Conservation (phyloP, 768 basidiomycete genomes). For the Suillus paluster region DNA sequence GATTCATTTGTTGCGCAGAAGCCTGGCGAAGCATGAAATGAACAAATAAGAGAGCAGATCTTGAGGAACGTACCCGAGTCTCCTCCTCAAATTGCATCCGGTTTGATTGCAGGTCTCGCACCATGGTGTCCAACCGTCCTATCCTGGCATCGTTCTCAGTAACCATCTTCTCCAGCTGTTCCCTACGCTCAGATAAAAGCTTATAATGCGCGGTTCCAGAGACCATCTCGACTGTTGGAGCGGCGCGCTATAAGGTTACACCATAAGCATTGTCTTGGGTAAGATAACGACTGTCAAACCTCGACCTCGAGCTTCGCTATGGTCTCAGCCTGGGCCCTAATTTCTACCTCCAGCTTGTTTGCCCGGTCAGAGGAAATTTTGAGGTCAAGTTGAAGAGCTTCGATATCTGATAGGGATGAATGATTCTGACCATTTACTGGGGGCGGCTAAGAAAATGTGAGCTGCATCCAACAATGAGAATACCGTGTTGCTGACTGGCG, state of each 20-base stretch:
- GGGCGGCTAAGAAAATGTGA: slow-evolving; percentile 50
- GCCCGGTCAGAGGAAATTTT: slow-evolving; percentile 47
- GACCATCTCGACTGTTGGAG: slow-evolving; percentile 50
- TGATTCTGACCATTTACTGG: slow-evolving; percentile 46
- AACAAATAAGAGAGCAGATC: slow-evolving; percentile 16
- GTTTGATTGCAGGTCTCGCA: slow-evolving; percentile 41
- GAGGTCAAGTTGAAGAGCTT: slow-evolving; percentile 38
- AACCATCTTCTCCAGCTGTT: slow-evolving; percentile 47
- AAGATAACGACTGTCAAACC: slow-evolving; percentile 36
- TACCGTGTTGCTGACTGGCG: slow-evolving; percentile 67
- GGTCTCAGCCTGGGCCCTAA: slow-evolving; percentile 48
- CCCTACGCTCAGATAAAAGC: slow-evolving; percentile 56
- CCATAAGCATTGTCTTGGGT: slow-evolving; percentile 37
- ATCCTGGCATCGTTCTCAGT: slow-evolving; percentile 45
- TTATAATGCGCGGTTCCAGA: slow-evolving; percentile 57
- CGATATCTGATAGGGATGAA: slow-evolving; percentile 43
- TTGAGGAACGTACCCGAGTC: slow-evolving; percentile 42
- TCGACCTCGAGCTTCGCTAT: slow-evolving; percentile 49
- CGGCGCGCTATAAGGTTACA: not conserved
- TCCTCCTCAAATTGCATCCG: slow-evolving; percentile 54
- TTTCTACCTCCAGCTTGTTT: slow-evolving; percentile 50
- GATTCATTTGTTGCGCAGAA: slow-evolving; percentile 52
- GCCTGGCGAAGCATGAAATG: slow-evolving; percentile 30
- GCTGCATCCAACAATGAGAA: slow-evolving; percentile 18
- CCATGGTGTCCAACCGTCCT: slow-evolving; percentile 46